Base-by-base conservation (phyloP, 257 asterid species). In the Eustoma russellianum region DNA sequence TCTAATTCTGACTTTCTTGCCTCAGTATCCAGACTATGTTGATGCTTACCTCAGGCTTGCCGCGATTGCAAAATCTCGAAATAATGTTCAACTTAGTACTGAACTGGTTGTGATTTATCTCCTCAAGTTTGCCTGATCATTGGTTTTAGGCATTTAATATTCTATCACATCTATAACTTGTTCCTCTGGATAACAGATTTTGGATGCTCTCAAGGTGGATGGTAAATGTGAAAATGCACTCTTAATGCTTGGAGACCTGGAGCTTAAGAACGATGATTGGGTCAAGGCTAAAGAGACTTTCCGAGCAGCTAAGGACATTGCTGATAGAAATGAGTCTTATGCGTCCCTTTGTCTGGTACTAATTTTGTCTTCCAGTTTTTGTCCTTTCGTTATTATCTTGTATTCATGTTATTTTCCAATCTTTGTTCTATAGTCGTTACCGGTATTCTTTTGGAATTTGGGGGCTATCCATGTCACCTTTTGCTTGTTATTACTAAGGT, bases 261-360 rank as follows among this genome's bases (percentile, higher is more conserved):
- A 92, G 78, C 97, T 92, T 61, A 92, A 92, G 80, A 92, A 92
- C 74, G 97, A 92, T 61, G 99, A 92, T 74, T 92, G 98, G 98
- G 97, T 92, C 69, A 92, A 87, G 79, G 99, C 97, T 28, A 92
- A 92, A 74, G 97, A 88, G 75, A 92, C 99, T 53, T 85, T 92
- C 67, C 83, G 95, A 45, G 63, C 67, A 16, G 95, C 97, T 10
- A 88, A 85, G 73, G 95, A 92, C 53, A 79, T 76, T 50, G 71
- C 82, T 50, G 80, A 68, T 74, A 83, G 86, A 65, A 85, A 79
- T 69, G 99, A 88, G 64, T 83, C 95, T 55, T 92, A 83, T 81
- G 93, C 99, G 68, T 83, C 94, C 51, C 86, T 92, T 73, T 81
- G 97, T 73, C 86, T 92, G 99, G 98, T 92, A 76, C 50, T 33